Percentiles rank a stretch among this genome's conserved stretches.
Conservation (phyloP, 1,284 basidiomycete genomes). For the Schizophyllum commune region DNA sequence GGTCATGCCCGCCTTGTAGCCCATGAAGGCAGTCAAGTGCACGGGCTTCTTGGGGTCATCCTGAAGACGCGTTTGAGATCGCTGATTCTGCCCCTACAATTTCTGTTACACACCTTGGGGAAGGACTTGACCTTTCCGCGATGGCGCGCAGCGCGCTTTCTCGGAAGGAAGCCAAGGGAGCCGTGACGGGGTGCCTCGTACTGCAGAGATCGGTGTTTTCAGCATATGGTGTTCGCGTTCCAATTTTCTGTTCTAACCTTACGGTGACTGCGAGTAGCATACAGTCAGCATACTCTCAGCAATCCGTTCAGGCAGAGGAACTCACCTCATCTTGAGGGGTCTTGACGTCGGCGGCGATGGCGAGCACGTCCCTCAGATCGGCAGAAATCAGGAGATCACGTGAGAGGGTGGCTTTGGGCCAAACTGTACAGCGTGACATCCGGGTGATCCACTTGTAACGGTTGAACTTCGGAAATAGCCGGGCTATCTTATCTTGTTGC, state of each 20-base stretch:
- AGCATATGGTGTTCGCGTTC: neutral
- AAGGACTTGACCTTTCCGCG: conserved; percentile 98
- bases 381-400: neutral
- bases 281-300: conserved; percentile 3
- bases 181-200: conserved; percentile 95
- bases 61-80: conserved; percentile 32
- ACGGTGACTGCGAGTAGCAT: conserved; percentile 40
- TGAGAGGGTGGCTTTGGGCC: neutral
- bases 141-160: conserved; percentile 93
- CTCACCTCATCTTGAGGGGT: conserved; percentile 44
- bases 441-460: neutral
- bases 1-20: conserved; percentile 99
- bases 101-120: conserved; percentile 65
- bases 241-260: conserved; percentile 34
- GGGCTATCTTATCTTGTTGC: too few relatives aligned
- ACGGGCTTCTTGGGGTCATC: conserved; percentile 99
- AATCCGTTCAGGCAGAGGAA: conserved; percentile 9
- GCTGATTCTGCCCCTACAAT: neutral
- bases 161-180: conserved; percentile 89
- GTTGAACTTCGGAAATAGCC: neutral
- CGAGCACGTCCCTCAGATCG: neutral
- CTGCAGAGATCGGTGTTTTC: conserved; percentile 32
- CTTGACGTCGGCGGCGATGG: neutral
- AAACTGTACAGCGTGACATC: neutral
- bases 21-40: conserved; percentile 97